A percentile compares a stretch with the other conserved stretches of the same genome.
phyloP scores from a whole-genome alignment of 306 rosid genomes.

The Senna tora region DNA sequence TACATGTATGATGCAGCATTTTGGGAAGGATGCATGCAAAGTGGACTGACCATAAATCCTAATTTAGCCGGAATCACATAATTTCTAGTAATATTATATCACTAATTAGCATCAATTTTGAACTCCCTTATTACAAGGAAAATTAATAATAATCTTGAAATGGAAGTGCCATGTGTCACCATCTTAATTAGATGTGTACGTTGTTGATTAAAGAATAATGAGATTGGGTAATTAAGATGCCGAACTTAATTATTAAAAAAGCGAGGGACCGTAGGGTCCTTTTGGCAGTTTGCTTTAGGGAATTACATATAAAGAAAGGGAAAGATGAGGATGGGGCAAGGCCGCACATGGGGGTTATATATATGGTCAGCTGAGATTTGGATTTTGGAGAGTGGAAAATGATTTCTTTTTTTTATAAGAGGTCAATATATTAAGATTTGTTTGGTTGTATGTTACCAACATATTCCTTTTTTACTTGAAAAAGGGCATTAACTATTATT shows the following conservation, averaged over 20 bases:
- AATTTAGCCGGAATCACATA: no score
- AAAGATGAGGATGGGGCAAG: conserved; percentile 52
- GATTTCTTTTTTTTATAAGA: conserved; percentile 38
- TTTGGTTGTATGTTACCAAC: conserved; percentile 32
- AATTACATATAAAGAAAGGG: conserved; percentile 35
- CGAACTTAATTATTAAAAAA: conserved; percentile 9
- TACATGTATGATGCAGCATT: no score
- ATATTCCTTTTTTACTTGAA: conserved; percentile 2
- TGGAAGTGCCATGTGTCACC: conserved; percentile 19
- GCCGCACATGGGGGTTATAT: conserved; percentile 70
- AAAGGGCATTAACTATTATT: conserved; percentile 19
- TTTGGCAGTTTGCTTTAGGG: conserved; percentile 54
- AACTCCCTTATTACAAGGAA: no score
- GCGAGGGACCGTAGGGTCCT: conserved; percentile 49
- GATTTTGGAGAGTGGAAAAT: conserved; percentile 46
- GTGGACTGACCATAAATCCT: conserved; percentile 38
- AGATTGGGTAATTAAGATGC: conserved; percentile 50
- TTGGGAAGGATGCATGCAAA: conserved; percentile 10
- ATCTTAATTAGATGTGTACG: background rate
- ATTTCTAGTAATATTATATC: no score
- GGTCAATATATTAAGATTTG: conserved; percentile 26
- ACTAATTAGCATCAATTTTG: no score
- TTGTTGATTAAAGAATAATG: conserved; percentile 21
- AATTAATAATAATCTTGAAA: no score
- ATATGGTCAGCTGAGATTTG: conserved; percentile 73